These are phyloP conservation scores for Intubia oerlemansii DNA, from an alignment of 2,329 filamentous ascomycete genomes.

Conservation along the genomic window DNA sequence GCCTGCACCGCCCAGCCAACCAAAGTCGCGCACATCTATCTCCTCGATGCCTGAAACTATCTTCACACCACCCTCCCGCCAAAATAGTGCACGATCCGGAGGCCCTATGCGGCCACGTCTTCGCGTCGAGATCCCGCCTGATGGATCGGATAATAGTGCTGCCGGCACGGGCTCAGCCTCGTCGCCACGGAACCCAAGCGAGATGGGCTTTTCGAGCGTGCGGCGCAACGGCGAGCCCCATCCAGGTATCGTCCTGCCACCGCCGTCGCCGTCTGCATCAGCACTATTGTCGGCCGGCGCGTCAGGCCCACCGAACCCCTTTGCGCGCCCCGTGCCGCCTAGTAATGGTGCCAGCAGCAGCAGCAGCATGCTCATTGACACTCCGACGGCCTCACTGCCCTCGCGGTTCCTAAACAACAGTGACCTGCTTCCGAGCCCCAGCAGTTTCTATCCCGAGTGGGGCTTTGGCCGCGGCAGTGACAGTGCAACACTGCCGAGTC, in stretches of 20 bases:
- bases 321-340: constrained; percentile 68
- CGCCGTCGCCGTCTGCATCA: constrained; percentile 76
- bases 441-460: constrained; percentile 86
- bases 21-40: constrained; percentile 26
- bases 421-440: constrained; percentile 75
- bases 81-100: constrained; percentile 52
- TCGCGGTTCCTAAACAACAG: constrained; percentile 80
- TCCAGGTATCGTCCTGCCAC: constrained; percentile 60
- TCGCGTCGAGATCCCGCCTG: constrained; percentile 88
- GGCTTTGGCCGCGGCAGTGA: constrained; percentile 46
- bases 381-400: constrained; percentile 83
- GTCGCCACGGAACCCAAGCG: constrained; percentile 31
- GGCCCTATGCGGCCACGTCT: constrained; percentile 54
- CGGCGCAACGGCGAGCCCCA: constrained; percentile 14
- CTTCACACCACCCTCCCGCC: constrained; percentile 51
- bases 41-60: constrained; percentile 42
- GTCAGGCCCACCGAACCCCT: constrained; percentile 83
- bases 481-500: constrained; percentile 76
- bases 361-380: constrained; percentile 40
- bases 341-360: constrained; percentile 16
- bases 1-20: too few species aligned
- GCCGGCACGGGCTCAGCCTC: constrained; percentile 52
- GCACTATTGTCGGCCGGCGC: constrained; percentile 78
- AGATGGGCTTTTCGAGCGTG: constrained; percentile 31
- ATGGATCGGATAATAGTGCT: constrained; percentile 51